Evolutionary conservation across 805 yeast species (phyloP).

Genomic region (Ogataea ramenticola): DNA sequence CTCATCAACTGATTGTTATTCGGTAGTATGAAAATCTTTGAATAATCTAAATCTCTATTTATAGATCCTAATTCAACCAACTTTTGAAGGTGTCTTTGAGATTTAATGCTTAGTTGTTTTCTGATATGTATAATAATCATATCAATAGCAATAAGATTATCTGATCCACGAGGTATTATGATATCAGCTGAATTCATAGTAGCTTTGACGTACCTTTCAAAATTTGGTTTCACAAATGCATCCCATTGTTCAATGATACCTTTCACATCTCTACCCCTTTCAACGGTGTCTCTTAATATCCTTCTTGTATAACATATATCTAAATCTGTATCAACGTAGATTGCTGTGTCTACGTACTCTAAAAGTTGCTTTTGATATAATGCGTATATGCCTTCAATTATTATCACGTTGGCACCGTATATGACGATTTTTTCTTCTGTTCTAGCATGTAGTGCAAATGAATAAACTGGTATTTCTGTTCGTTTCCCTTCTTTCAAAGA

Average conservation of each 20-base stretch:
- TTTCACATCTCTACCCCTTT: constrained; percentile 75
- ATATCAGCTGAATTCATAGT: constrained; percentile 77
- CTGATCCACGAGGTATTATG: constrained; percentile 86
- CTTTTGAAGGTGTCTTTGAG: constrained; percentile 58
- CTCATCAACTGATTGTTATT: constrained; percentile 62
- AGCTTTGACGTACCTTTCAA: constrained; percentile 66
- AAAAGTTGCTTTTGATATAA: constrained; percentile 62
- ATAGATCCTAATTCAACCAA: constrained; percentile 49
- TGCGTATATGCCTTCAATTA: constrained; percentile 88
- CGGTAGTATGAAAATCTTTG: constrained; percentile 33
- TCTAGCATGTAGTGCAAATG: constrained; percentile 57
- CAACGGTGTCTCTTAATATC: constrained; percentile 75
- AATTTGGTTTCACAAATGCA: constrained; percentile 85
- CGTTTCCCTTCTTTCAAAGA: constrained; percentile 64
- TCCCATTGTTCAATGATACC: constrained; percentile 91
- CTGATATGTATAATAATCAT: constrained; percentile 74
- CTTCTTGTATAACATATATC: constrained; percentile 90
- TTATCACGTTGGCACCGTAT: constrained; percentile 90
- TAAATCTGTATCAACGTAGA: constrained; percentile 89
- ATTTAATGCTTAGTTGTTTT: constrained; percentile 60
- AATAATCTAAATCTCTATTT: constrained; percentile 22
- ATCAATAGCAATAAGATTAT: constrained; percentile 71
- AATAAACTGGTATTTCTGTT: constrained; percentile 60
- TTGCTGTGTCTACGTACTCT: constrained; percentile 74
- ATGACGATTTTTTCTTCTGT: constrained; percentile 64